A percentile compares a stretch with the other conserved stretches of the same genome.
Evolutionary conservation across 768 basidiomycete genomes (phyloP).

Genomic region (Suillus sp.): DNA sequence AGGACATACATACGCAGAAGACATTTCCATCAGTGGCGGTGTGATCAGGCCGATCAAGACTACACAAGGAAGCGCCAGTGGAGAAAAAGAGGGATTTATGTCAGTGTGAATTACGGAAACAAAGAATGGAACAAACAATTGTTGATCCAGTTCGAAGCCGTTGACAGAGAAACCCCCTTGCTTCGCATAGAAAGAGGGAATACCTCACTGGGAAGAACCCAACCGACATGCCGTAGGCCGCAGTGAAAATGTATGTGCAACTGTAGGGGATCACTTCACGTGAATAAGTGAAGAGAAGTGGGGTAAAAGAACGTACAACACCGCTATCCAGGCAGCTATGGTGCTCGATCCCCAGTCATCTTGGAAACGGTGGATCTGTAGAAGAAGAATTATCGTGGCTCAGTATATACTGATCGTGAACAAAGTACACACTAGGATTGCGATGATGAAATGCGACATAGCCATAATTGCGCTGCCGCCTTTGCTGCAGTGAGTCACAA

Average conservation of each 20-base stretch:
- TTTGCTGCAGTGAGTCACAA: conserved; percentile 12
- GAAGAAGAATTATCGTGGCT: not conserved
- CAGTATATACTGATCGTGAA: not conserved
- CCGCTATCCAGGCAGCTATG: conserved; percentile 67
- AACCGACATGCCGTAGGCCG: conserved; percentile 78
- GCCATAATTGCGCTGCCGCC: conserved; percentile 68
- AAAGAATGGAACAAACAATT: conserved; percentile 54
- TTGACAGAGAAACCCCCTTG: conserved; percentile 81
- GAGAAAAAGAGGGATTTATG: not conserved
- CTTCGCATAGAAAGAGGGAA: conserved; percentile 79
- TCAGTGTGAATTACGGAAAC: not conserved
- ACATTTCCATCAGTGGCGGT: conserved; percentile 62
- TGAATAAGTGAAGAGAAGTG: not conserved
- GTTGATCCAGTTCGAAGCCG: conserved; percentile 85
- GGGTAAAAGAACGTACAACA: conserved; percentile 47
- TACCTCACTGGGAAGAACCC: conserved; percentile 84
- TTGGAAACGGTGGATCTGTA: conserved; percentile 51
- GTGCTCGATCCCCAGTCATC: conserved; percentile 60
- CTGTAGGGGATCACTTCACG: conserved; percentile 33
- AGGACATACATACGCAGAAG: conserved; percentile 49
- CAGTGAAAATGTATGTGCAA: conserved; percentile 73
- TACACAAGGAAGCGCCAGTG: conserved; percentile 26
- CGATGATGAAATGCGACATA: conserved; percentile 63
- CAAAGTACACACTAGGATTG: conserved; percentile 51
- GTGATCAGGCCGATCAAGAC: conserved; percentile 78